Evolutionary conservation across 2,329 filamentous ascomycete species (phyloP).

Genomic region (Didymella pomorum): DNA sequence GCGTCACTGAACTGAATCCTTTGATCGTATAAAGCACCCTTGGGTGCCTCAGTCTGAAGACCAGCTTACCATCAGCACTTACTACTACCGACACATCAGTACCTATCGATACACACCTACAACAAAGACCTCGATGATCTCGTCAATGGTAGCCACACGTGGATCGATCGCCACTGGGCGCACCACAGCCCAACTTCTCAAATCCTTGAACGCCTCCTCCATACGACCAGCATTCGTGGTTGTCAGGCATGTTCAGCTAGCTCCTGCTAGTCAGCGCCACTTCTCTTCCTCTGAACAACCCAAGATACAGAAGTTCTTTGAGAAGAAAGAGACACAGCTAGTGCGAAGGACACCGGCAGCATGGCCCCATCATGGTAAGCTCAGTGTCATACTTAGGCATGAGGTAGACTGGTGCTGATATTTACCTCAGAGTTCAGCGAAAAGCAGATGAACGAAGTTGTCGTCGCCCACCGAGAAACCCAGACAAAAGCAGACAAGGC

Average conservation of each 20-base stretch:
- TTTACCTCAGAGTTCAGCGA: constrained; percentile 68
- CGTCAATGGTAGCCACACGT: constrained; percentile 33
- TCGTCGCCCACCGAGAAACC: constrained; percentile 78
- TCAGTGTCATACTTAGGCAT: background rate
- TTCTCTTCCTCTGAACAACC: constrained; percentile 52
- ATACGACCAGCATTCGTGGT: constrained; percentile 47
- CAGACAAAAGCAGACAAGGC: constrained; percentile 77
- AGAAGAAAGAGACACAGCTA: constrained; percentile 53
- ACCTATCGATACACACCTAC: constrained; percentile 18
- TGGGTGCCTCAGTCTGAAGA: constrained; percentile 28
- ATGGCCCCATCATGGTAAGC: constrained; percentile 58
- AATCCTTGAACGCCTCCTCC: constrained; percentile 46
- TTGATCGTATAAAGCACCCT: constrained; percentile 41
- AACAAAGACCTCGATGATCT: constrained; percentile 38
- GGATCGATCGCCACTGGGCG: constrained; percentile 47
- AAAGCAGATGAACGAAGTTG: constrained; percentile 77
- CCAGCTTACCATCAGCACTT: constrained; percentile 28
- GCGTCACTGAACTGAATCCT: constrained; percentile 23
- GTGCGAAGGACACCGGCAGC: constrained; percentile 57
- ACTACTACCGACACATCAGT: constrained; percentile 13
- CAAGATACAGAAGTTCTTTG: constrained; percentile 57
- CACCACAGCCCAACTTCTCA: constrained; percentile 50
- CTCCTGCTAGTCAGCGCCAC: constrained; percentile 39
- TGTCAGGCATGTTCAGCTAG: constrained; percentile 36
- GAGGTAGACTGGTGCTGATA: constrained; percentile 18